These are phyloP conservation scores for Galerina sulciceps DNA, from an alignment of 768 basidiomycete genomes.

Conservation along the genomic window DNA sequence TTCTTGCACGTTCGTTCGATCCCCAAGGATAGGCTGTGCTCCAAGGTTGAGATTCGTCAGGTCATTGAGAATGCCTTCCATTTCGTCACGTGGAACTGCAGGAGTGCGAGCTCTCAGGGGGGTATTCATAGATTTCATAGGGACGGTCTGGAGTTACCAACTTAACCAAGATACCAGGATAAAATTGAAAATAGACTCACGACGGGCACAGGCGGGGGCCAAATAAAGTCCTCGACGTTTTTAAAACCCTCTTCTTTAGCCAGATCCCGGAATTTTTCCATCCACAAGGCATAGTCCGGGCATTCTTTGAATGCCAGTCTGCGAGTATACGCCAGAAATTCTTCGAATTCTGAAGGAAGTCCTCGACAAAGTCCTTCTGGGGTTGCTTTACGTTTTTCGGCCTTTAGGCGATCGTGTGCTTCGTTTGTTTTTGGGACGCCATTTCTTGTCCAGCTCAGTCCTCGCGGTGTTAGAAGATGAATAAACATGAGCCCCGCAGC, in stretches of 20 bases:
- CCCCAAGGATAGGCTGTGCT: conserved; percentile 53
- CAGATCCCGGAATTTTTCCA: conserved; percentile 65
- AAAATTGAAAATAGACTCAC: conserved; percentile 23
- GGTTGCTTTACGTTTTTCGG: conserved; percentile 61
- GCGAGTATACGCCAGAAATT: conserved; percentile 75
- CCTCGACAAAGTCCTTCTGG: conserved; percentile 73
- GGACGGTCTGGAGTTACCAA: conserved; percentile 10
- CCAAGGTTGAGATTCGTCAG: conserved; percentile 63
- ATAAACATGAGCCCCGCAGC: conserved; percentile 80
- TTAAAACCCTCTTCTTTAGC: conserved; percentile 63
- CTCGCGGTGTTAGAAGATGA: conserved; percentile 76
- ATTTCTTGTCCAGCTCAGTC: conserved; percentile 78
- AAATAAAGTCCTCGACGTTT: conserved; percentile 64
- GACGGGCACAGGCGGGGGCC: conserved; percentile 63
- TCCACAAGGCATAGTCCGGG: conserved; percentile 73
- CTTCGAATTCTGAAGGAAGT: conserved; percentile 74
- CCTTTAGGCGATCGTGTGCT: conserved; percentile 65
- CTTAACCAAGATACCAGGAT: background rate
- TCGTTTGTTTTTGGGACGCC: conserved; percentile 76
- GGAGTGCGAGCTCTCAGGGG: conserved; percentile 41
- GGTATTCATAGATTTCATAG: conserved; percentile 37
- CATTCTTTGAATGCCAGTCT: conserved; percentile 68
- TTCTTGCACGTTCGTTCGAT: conserved; percentile 51
- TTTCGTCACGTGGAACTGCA: conserved; percentile 40
- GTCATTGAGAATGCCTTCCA: conserved; percentile 61